These are phyloP conservation scores for Kwoniella botswanensis DNA, from an alignment of 768 basidiomycete species.

Conservation along the genomic window DNA sequence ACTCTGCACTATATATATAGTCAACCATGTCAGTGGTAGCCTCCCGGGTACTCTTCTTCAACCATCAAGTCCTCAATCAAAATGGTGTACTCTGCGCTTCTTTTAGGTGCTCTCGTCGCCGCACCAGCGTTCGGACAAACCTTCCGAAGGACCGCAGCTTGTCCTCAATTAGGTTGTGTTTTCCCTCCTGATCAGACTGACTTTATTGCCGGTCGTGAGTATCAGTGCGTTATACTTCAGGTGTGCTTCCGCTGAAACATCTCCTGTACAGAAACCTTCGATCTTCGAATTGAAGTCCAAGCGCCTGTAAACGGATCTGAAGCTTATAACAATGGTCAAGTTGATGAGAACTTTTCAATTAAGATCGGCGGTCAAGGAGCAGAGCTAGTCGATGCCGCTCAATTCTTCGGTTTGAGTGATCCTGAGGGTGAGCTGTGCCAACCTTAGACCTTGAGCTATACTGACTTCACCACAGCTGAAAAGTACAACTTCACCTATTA, in stretches of 20 bases:
- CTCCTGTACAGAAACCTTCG: conserved; percentile 31
- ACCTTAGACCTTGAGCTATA: conserved; percentile 12
- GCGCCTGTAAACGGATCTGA: conserved; percentile 59
- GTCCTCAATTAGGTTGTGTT: conserved; percentile 54
- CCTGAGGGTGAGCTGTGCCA: conserved; percentile 28
- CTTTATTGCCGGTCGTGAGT: conserved; percentile 52
- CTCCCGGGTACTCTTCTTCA: conserved; percentile 6
- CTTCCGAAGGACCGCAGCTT: conserved; percentile 51
- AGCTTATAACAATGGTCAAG: conserved; percentile 57
- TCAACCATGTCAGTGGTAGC: not conserved
- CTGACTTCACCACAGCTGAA: conserved; percentile 20
- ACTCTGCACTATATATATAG: conserved; percentile 6
- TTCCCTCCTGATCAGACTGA: conserved; percentile 54
- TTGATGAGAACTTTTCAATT: conserved; percentile 51
- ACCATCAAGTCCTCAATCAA: conserved; percentile 24
- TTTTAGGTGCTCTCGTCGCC: conserved; percentile 26
- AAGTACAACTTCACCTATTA: conserved; percentile 56
- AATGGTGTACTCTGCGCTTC: conserved; percentile 16
- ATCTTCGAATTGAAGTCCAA: conserved; percentile 52
- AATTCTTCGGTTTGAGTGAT: conserved; percentile 52
- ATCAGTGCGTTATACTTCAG: not conserved
- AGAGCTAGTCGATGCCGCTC: conserved; percentile 40
- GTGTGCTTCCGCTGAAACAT: not conserved
- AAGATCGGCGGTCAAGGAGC: conserved; percentile 50
- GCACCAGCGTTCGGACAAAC: conserved; percentile 44